Evolutionary conservation across 2,329 filamentous ascomycete genomes (phyloP), one percentile per base, ranked within the genome.

Genomic region (Neofusicoccum cordaticola): DNA sequence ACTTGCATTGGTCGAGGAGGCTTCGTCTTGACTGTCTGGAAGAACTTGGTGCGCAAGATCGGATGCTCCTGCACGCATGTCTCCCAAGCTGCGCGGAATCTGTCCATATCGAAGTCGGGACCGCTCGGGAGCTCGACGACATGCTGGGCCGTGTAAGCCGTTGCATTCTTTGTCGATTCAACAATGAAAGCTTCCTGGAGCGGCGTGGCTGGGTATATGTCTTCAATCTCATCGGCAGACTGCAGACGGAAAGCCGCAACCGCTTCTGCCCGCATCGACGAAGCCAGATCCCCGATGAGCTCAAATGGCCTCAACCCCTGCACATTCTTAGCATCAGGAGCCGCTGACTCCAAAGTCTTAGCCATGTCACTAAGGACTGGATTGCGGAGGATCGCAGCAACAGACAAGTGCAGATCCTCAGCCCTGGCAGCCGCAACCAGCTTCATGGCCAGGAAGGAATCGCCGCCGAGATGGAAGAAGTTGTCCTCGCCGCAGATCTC

Each of bases 391-490:
- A 87, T 83, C 27, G 85, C 80, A 1, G 83, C 82, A 1, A 88
- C 86, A 1, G 80, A 84, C 31, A 88, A 69, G 12, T 78, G 75
- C 60, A 85, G 71, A 0, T 80, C 81, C 34, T 81, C 79, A 2
- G 78, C 75, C 22, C 85, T 78, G 2, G 84, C 81, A 62, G 83
- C 82, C 13, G 83, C 79, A 0, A 87, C 86, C 0, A 88, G 75
- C 70, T 84, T 86, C 84, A 88, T 89, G 2, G 85, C 85, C 1
- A 81, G 75, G 39, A 88, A 84, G 0, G 85, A 88, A 73, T 88
- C 85, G n/a, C 86, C 86, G 0, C 86, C 85, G 0, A 87, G 79
- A 2, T 81, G 79, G 79, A 88, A 87, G 74, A 88, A 88, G 73
- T 83, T 85, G 68, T 87, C 83, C 8, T 85, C 81, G 1, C 82